phyloP scores from a whole-genome alignment of 139 green algal species.

The Chlorella vulgaris region DNA sequence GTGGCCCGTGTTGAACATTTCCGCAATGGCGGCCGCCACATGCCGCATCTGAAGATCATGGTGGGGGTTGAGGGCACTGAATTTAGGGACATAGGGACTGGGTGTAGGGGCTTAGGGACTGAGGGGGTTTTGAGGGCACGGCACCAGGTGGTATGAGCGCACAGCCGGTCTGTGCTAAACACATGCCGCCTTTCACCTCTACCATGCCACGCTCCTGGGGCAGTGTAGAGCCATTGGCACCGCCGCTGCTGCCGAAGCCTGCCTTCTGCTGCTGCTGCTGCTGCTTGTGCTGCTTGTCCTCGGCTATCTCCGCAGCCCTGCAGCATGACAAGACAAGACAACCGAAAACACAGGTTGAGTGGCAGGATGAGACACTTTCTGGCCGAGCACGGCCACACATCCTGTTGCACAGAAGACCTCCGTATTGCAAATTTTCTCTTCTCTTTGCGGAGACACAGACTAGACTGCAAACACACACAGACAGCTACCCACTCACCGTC shows the following conservation, averaged over 20 bases:
- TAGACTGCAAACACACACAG: background rate
- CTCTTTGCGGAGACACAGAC: no score
- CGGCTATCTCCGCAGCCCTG: slow-evolving; percentile 49
- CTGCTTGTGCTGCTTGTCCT: slow-evolving; percentile 29
- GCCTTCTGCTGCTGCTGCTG: slow-evolving; percentile 22
- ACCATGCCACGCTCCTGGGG: slow-evolving; percentile 10
- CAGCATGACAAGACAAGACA: background rate
- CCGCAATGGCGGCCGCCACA: slow-evolving; percentile 57
- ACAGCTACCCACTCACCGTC: slow-evolving; percentile 25
- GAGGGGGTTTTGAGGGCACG: no score
- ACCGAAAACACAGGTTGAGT: no score
- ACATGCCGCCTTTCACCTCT: slow-evolving; percentile 5
- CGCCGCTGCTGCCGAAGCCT: slow-evolving; percentile 1
- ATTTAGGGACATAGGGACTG: background rate
- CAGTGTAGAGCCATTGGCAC: background rate
- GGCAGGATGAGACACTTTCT: no score
- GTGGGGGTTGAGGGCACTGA: background rate
- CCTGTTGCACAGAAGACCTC: background rate
- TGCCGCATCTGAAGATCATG: slow-evolving; percentile 42
- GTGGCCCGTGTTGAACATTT: slow-evolving; percentile 68
- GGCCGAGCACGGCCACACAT: no score
- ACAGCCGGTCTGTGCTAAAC: background rate
- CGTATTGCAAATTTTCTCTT: background rate
- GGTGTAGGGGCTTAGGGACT: no score
- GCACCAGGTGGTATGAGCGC: background rate